Evolutionary conservation across 139 green algal genomes (phyloP).

Genomic region (Tetradesmus obliquus): DNA sequence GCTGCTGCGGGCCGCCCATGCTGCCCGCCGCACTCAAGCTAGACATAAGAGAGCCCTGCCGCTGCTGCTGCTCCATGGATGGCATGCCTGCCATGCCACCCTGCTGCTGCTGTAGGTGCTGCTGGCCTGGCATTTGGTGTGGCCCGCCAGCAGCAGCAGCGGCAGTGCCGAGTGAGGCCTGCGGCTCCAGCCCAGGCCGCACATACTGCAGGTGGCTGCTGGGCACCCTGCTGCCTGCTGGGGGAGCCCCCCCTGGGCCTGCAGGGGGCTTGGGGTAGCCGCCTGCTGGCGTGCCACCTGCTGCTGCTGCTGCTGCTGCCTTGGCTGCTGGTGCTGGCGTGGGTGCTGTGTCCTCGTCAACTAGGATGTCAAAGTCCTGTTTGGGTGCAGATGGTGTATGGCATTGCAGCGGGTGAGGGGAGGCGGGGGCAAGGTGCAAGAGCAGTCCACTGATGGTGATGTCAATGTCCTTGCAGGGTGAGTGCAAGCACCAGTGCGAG

Average conservation of each 20-base stretch:
- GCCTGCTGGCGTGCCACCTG: not conserved
- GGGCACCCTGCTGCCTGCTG: constrained; percentile 6
- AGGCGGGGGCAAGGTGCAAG: not conserved
- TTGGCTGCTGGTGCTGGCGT: constrained; percentile 11
- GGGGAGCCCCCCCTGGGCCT: not conserved
- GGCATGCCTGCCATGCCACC: not conserved
- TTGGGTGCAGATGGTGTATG: not conserved
- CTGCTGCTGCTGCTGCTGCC: constrained; percentile 39
- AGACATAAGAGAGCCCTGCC: constrained; percentile 17
- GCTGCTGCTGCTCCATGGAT: not conserved
- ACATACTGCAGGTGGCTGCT: constrained; percentile 44
- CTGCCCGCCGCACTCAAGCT: not conserved
- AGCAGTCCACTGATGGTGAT: too few species aligned
- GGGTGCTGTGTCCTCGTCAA: constrained; percentile 33
- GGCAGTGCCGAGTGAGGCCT: not conserved
- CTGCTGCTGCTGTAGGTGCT: not conserved
- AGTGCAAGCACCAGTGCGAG: not conserved
- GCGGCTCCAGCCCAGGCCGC: constrained; percentile 26
- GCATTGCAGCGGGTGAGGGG: not conserved
- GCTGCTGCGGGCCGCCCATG: constrained; percentile 1
- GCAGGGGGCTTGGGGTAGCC: constrained; percentile 9
- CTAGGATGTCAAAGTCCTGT: constrained; percentile 43
- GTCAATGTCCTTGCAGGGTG: not conserved
- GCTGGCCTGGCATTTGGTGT: not conserved
- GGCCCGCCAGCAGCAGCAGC: not conserved